Percentiles rank a stretch among this genome's conserved stretches.
These are phyloP conservation scores for Tylopilus subfusipes DNA, from an alignment of 768 basidiomycete species.

Conservation along the genomic window DNA sequence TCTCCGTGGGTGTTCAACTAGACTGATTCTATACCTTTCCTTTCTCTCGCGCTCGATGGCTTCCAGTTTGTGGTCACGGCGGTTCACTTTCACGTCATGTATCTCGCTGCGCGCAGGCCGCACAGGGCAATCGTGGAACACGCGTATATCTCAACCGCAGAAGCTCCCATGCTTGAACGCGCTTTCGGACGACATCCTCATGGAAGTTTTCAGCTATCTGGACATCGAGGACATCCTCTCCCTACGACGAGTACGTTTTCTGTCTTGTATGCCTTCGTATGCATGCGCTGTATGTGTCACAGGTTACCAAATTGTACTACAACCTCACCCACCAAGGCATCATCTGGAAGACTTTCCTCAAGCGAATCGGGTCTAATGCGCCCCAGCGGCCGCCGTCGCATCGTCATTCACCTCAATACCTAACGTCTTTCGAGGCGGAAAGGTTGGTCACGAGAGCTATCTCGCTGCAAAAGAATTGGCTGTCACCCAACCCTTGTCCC, in stretches of 20 bases:
- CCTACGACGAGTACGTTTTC: slow-evolving; percentile 33
- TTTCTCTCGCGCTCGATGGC: slow-evolving; percentile 18
- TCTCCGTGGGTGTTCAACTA: background rate
- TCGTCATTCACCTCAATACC: slow-evolving; percentile 35
- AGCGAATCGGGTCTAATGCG: slow-evolving; percentile 50
- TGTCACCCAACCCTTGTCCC: slow-evolving; percentile 36
- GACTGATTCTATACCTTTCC: slow-evolving; percentile 2
- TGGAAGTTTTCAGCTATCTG: slow-evolving; percentile 36
- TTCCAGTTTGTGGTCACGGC: slow-evolving; percentile 22
- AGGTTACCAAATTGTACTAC: slow-evolving; percentile 61
- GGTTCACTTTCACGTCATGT: slow-evolving; percentile 21
- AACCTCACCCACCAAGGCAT: slow-evolving; percentile 62
- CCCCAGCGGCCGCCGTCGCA: slow-evolving; percentile 60
- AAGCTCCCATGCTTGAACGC: slow-evolving; percentile 28
- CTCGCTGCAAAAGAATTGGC: slow-evolving; percentile 61
- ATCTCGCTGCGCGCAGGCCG: slow-evolving; percentile 6
- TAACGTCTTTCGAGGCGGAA: slow-evolving; percentile 45
- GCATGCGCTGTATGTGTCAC: background rate
- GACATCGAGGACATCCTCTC: slow-evolving; percentile 37
- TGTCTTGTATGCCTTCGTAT: background rate
- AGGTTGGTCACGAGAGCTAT: slow-evolving; percentile 58
- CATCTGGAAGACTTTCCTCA: slow-evolving; percentile 66
- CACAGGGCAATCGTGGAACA: slow-evolving; percentile 24
- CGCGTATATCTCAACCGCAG: slow-evolving; percentile 19
- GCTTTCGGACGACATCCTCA: slow-evolving; percentile 38